These are phyloP conservation scores for Pseudogymnoascus sp. DNA, from an alignment of 2,329 filamentous ascomycete genomes.

Conservation along the genomic window DNA sequence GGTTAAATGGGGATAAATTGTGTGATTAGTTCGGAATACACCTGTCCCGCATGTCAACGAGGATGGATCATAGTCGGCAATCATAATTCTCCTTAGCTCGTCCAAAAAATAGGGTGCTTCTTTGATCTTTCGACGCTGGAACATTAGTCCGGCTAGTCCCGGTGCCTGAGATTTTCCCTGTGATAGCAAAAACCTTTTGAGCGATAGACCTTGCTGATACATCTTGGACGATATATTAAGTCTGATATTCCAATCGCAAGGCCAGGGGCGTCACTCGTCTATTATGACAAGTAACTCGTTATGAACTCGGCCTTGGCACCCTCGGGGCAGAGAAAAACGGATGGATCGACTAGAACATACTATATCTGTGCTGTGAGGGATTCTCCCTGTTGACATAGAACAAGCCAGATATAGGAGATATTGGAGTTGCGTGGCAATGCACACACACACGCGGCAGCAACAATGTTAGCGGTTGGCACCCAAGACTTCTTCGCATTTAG, in stretches of 20 bases:
- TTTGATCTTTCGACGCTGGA: neutral
- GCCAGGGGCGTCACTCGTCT: neutral
- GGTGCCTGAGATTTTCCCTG: neutral
- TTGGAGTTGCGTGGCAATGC: neutral
- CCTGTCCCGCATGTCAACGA: neutral
- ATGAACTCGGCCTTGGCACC: neutral
- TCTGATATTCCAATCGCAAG: neutral
- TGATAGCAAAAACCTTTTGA: neutral
- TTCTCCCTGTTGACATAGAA: neutral
- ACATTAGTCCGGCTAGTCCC: neutral
- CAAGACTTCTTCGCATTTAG: neutral
- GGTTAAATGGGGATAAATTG: conserved; percentile 5
- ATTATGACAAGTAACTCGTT: neutral
- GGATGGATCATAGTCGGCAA: neutral
- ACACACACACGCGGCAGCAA: neutral
- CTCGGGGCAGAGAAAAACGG: too few species aligned
- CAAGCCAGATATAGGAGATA: neutral
- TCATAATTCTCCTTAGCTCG: neutral
- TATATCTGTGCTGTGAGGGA: neutral
- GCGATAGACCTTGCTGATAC: neutral
- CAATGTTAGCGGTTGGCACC: neutral
- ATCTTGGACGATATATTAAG: neutral
- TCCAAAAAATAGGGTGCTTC: neutral
- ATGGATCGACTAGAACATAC: neutral
- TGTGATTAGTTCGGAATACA: neutral